phyloP scores from a whole-genome alignment of 2,329 filamentous ascomycete species.

The Trichoderma afroharzianum region DNA sequence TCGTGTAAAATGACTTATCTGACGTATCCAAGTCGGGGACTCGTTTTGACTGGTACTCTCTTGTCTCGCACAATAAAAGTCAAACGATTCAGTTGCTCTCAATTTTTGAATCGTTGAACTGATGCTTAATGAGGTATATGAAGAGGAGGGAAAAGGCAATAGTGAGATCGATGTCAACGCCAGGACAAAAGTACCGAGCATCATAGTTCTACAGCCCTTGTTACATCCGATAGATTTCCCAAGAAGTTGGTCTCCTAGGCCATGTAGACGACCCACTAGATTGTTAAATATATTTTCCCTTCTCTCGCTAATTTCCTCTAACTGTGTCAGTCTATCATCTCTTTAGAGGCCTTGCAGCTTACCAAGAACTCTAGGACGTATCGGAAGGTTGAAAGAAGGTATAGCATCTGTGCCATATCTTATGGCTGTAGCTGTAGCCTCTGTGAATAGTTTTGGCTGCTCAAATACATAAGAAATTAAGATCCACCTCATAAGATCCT shows the following conservation, averaged over 20 bases:
- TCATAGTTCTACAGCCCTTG: neutral
- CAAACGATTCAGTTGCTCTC: neutral
- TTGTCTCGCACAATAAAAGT: neutral
- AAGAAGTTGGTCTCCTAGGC: neutral
- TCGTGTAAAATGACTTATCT: too few species aligned
- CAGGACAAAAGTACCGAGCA: neutral
- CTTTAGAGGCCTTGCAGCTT: neutral
- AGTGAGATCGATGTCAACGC: neutral
- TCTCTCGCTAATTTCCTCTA: neutral
- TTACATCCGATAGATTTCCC: neutral
- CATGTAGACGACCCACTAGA: fast-evolving
- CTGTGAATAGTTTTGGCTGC: neutral
- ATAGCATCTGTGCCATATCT: neutral
- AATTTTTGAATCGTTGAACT: neutral
- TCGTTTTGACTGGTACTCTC: neutral
- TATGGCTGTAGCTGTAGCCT: neutral
- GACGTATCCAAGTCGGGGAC: neutral
- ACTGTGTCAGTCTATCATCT: neutral
- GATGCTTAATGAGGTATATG: neutral
- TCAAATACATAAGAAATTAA: neutral
- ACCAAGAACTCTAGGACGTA: neutral
- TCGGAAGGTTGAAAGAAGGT: neutral
- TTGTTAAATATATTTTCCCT: fast-evolving
- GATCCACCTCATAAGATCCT: neutral
- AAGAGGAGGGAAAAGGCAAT: neutral